phyloP scores from a whole-genome alignment of 352 stramenopile species.

The Phytophthora tubulina region DNA sequence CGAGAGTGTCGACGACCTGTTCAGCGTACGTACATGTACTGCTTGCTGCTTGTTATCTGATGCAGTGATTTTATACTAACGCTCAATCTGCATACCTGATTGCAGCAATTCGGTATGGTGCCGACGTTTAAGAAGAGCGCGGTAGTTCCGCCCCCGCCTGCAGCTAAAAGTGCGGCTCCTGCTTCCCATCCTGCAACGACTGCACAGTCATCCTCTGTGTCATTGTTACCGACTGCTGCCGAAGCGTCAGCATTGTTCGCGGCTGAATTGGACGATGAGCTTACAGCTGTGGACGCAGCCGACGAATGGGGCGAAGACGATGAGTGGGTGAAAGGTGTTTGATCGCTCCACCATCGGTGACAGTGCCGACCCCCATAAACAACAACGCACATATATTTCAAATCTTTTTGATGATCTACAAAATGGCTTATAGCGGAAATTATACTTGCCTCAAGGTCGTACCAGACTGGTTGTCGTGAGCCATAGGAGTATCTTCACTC shows the following conservation, averaged over 20 bases:
- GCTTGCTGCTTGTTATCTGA: conserved; percentile 1
- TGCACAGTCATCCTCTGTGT: conserved; percentile 16
- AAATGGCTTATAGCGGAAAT: conserved; percentile 20
- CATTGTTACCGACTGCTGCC: conserved; percentile 44
- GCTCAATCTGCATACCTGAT: conserved; percentile 2
- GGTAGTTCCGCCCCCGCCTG: conserved; percentile 39
- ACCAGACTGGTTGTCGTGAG: conserved; percentile 7
- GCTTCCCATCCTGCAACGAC: conserved; percentile 13
- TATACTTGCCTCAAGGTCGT: conserved; percentile 30
- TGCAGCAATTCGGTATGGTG: conserved; percentile 88
- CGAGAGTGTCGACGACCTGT: conserved; percentile 71
- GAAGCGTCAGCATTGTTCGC: conserved; percentile 67
- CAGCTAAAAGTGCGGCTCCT: conserved; percentile 28
- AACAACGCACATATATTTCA: conserved; percentile 45
- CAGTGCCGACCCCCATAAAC: conserved; percentile 29
- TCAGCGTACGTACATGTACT: conserved; percentile 69
- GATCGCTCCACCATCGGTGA: conserved; percentile 20
- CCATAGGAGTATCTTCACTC: conserved; percentile 46
- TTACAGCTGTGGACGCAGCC: conserved; percentile 46
- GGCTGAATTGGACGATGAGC: conserved; percentile 72
- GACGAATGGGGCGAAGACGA: conserved; percentile 85
- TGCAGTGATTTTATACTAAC: background rate
- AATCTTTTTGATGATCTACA: conserved; percentile 30
- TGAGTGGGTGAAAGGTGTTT: conserved; percentile 84
- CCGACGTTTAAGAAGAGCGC: conserved; percentile 78